Evolutionary conservation across 108 stramenopile genomes (phyloP), one percentile per base, ranked within the genome.

Genomic region (Schizochytrium sp.): DNA sequence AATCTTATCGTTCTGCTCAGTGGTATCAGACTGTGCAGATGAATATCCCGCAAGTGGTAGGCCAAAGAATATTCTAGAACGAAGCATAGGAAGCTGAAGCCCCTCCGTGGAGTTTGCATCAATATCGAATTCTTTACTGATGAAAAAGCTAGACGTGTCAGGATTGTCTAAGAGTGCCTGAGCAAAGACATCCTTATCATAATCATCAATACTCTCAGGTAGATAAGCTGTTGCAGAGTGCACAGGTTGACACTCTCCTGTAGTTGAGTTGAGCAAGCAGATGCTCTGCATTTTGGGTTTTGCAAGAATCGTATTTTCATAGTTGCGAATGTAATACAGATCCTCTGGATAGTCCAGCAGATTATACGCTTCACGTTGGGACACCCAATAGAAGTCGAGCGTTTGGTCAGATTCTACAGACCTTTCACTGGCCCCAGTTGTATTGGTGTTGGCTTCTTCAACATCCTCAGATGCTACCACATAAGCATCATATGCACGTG

Each of bases 241-340:
- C 1, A n/a, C 19, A 17, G 17, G 1, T 17, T n/a, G 59, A 60
- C 59, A 60, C 28, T 60, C 59, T n/a, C 59, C 59, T n/a, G 59
- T 60, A n/a, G 59, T n/a, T n/a, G 17, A n/a, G 59, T 17, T n/a
- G 1, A 60, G 28, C 19, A 60, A n/a, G 59, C 59, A 60, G 59
- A 60, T 60, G 19, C 28, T 17, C 28, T 60, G 59, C 17, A 60
- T 60, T 60, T 17, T n/a, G 19, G 17, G 19, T 1, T 60, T 17
- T n/a, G 59, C 59, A n/a, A 60, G 59, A n/a, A 60, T n/a, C 28
- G 17, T n/a, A 17, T 60, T n/a, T 60, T 60, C 19, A 17, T n/a
- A 60, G 28, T 60, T n/a, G 59, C 59, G 59, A 60, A 60, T 60
- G 59, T 60, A 60, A n/a, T 60, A 60, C 28, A 60, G 59, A n/a